A percentile compares a stretch with the other conserved stretches of the same genome.
Conservation (phyloP, 208 protist genomes). For the Baffinella frigidus region DNA sequence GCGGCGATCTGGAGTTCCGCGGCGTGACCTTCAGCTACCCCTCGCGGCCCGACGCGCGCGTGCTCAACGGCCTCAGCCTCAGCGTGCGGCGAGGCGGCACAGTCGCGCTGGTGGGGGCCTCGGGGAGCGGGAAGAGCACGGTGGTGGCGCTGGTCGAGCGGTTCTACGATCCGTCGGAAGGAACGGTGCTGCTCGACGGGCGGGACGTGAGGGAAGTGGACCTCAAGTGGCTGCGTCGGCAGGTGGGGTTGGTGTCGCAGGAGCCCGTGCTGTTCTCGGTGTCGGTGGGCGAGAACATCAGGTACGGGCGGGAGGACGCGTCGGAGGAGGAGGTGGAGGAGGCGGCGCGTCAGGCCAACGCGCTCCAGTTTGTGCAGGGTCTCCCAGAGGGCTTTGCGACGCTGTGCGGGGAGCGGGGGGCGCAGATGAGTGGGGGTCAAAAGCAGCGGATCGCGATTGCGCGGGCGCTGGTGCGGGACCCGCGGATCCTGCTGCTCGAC, state of each 20-base stretch:
- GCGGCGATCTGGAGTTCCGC: neutral
- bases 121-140: slow-evolving; percentile 57
- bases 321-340: slow-evolving; percentile 69
- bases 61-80: slow-evolving; percentile 27
- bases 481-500: slow-evolving; percentile 50
- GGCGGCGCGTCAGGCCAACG: slow-evolving; percentile 71
- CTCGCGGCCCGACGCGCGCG: neutral
- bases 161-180: slow-evolving; percentile 40
- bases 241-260: slow-evolving; percentile 69
- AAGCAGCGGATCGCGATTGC: slow-evolving; percentile 56
- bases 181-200: neutral
- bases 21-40: slow-evolving; percentile 30
- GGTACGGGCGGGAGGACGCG: slow-evolving; percentile 69
- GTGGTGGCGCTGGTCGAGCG: slow-evolving; percentile 32
- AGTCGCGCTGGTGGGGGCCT: slow-evolving; percentile 26
- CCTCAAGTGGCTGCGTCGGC: slow-evolving; percentile 38
- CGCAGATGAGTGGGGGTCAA: neutral
- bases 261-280: slow-evolving; percentile 75
- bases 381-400: slow-evolving; percentile 46
- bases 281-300: slow-evolving; percentile 68
- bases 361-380: slow-evolving; percentile 51
- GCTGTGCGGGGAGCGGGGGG: neutral
- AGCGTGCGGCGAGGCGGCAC: neutral
- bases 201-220: neutral
- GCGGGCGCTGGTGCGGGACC: neutral